Evolutionary conservation across 495 filamentous ascomycete genomes (phyloP).

Genomic region (Cladorrhinum samala): DNA sequence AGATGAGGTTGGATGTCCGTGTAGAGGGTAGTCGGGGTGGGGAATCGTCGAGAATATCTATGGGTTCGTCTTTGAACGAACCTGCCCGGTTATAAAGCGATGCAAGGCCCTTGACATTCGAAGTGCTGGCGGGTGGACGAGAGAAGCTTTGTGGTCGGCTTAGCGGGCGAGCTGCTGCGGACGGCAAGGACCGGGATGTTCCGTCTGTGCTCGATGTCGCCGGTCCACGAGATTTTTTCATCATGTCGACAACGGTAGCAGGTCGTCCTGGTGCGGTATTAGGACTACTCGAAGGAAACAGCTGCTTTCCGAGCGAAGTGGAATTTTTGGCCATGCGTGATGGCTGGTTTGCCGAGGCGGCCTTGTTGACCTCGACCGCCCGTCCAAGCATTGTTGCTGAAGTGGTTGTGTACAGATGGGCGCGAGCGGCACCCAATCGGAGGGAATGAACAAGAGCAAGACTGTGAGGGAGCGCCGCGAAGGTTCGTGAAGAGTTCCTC

Average conservation of each 20-base stretch:
- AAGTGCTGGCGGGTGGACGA: conserved; percentile 4
- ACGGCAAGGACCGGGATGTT: background rate
- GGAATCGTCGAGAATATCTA: conserved; percentile 15
- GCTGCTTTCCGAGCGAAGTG: conserved; percentile 34
- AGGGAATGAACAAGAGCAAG: conserved; percentile 2
- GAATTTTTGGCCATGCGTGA: conserved; percentile 10
- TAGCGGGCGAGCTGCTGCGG: conserved; percentile 10
- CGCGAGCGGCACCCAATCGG: background rate
- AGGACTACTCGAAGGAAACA: conserved; percentile 47
- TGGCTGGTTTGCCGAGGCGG: conserved; percentile 13
- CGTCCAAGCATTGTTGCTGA: conserved; percentile 18
- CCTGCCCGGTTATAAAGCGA: conserved; percentile 36
- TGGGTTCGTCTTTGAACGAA: conserved; percentile 37
- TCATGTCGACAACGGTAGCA: conserved; percentile 26
- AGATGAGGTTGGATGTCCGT: background rate
- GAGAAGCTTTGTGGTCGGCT: conserved; percentile 3
- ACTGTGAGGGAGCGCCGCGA: too few relatives aligned
- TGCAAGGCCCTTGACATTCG: conserved; percentile 24
- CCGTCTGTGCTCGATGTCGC: background rate
- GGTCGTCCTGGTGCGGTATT: conserved; percentile 8
- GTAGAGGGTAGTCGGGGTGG: background rate
- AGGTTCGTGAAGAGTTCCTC: conserved; percentile 3
- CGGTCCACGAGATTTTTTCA: conserved; percentile 11
- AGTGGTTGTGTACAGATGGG: background rate
- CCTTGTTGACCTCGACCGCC: conserved; percentile 14